Conservation (phyloP, 2,329 filamentous ascomycete species). For the Cladophialophora chaetospira region DNA sequence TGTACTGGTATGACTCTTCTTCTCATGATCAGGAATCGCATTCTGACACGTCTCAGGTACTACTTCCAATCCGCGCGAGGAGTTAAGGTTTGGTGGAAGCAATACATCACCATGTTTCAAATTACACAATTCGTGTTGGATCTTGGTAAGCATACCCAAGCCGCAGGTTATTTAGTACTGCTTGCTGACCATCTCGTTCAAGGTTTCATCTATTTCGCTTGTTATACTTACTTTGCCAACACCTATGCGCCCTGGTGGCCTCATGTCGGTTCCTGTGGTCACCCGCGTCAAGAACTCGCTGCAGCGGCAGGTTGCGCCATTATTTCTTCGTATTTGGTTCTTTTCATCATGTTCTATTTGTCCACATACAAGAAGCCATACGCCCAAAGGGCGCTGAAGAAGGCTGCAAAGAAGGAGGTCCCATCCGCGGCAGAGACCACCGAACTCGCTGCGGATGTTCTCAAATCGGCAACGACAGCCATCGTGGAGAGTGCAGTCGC, state of each 20-base stretch:
- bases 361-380: conserved; percentile 80
- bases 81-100: conserved; percentile 98
- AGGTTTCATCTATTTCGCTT: conserved; percentile 94
- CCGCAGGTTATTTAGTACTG: conserved; percentile 69
- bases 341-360: conserved; percentile 99
- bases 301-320: conserved; percentile 90
- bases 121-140: conserved; percentile 97
- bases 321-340: conserved; percentile 88
- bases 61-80: conserved; percentile 98
- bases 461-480: conserved; percentile 25
- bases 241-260: conserved; percentile 86
- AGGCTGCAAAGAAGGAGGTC: conserved; percentile 67
- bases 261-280: conserved; percentile 81
- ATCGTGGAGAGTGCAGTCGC: conserved; percentile 3
- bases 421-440: conserved; percentile 36
- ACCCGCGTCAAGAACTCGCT: conserved; percentile 80
- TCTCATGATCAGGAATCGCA: no score
- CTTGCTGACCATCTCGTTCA: conserved; percentile 70
- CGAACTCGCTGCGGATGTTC: conserved; percentile 29
- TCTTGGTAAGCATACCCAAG: conserved; percentile 59
- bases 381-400: conserved; percentile 71
- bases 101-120: conserved; percentile 97
- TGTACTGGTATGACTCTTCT: conserved; percentile 81
- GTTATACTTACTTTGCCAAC: conserved; percentile 94
- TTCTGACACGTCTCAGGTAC: conserved; percentile 87